Percentiles rank a stretch among this genome's conserved stretches.
Conservation (phyloP, 176 grass and related monocot species). For the Juncus effusus region DNA sequence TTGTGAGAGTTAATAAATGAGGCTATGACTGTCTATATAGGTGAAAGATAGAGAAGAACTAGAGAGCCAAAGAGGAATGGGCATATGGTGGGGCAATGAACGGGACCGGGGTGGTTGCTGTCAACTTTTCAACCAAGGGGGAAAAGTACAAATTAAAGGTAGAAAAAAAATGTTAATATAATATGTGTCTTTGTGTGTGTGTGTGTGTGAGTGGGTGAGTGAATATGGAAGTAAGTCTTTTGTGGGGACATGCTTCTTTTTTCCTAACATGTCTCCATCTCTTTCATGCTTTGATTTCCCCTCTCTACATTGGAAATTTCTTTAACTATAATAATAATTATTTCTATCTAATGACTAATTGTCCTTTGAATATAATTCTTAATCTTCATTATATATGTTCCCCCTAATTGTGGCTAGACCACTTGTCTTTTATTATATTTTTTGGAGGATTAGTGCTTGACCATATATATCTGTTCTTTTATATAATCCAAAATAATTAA, state of each 20-base stretch:
- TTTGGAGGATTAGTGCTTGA: neutral
- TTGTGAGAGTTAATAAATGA: no score
- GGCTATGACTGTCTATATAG: neutral
- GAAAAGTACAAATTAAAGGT: slow-evolving; percentile 30
- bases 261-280: slow-evolving; percentile 28
- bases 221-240: slow-evolving; percentile 21
- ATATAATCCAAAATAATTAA: neutral
- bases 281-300: neutral
- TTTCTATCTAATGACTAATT: slow-evolving; percentile 8
- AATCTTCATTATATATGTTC: slow-evolving; percentile 14
- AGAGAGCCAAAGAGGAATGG: neutral
- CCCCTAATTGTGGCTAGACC: slow-evolving; percentile 11
- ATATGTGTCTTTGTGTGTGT: neutral
- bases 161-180: neutral
- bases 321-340: slow-evolving; percentile 2
- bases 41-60: neutral
- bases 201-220: slow-evolving; percentile 6
- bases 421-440: slow-evolving; percentile 9
- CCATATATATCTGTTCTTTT: neutral
- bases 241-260: slow-evolving; percentile 37
- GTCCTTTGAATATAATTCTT: slow-evolving; percentile 16
- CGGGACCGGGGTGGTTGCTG: slow-evolving; percentile 36
- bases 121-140: slow-evolving; percentile 32
- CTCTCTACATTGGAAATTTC: slow-evolving; percentile 17
- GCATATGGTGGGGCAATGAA: slow-evolving; percentile 2